Evolutionary conservation across 495 filamentous ascomycete species (phyloP).

Genomic region (Aspergillus haitiensis): DNA sequence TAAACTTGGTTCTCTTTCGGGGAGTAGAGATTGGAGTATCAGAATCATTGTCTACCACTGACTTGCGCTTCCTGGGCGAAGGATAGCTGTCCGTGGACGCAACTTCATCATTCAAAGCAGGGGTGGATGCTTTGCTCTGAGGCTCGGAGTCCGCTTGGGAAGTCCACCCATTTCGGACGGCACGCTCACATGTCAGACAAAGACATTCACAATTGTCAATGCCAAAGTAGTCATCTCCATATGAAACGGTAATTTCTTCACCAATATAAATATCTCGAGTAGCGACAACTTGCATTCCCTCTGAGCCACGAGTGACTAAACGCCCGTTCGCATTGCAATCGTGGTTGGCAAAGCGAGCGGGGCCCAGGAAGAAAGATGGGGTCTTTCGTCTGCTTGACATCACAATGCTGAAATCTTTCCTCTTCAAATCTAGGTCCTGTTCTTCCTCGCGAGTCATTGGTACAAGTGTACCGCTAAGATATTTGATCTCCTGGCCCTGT

Average conservation of each 20-base stretch:
- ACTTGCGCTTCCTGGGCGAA: conserved; percentile 46
- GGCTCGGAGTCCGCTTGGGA: conserved; percentile 40
- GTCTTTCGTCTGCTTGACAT: conserved; percentile 87
- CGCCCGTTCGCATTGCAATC: conserved; percentile 92
- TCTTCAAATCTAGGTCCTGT: conserved; percentile 67
- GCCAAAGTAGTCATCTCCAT: conserved; percentile 96
- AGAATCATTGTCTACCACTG: conserved; percentile 37
- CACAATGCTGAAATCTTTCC: conserved; percentile 95
- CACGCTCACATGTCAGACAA: conserved; percentile 81
- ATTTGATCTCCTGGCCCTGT: conserved; percentile 83
- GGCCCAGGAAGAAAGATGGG: conserved; percentile 87
- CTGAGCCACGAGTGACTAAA: conserved; percentile 74
- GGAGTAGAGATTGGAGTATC: conserved; percentile 38
- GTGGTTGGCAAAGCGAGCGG: conserved; percentile 95
- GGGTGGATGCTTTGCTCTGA: conserved; percentile 41
- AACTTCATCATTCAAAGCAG: conserved; percentile 34
- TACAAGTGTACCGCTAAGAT: conserved; percentile 84
- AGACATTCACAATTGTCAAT: conserved; percentile 93
- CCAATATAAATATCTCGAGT: conserved; percentile 76
- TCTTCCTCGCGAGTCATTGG: conserved; percentile 89
- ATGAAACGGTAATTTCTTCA: conserved; percentile 94
- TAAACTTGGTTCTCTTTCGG: conserved; percentile 41
- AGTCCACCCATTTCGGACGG: conserved; percentile 78
- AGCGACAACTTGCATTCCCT: conserved; percentile 86
- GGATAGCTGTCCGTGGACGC: conserved; percentile 18